Conservation (phyloP, 2,329 filamentous ascomycete genomes). For the Calonectria hongkongensis region DNA sequence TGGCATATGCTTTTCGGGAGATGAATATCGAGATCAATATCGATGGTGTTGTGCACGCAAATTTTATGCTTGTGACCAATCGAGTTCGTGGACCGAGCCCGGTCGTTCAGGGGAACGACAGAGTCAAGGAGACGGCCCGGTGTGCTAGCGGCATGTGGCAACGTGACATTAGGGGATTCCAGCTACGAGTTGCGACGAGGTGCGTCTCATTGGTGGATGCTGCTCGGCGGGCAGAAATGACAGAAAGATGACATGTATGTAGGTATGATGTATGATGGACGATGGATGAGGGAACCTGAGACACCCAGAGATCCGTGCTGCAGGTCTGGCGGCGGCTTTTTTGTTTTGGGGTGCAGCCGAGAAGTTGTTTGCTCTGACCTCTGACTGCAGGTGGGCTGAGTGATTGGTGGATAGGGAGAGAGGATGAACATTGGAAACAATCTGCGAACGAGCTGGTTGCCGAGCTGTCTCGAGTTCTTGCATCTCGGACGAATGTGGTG, state of each 20-base stretch:
- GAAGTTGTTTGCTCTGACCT: conserved; percentile 2
- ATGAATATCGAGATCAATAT: conserved; percentile 38
- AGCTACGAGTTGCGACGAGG: conserved; percentile 24
- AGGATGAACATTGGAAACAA: conserved; percentile 35
- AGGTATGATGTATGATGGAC: neutral
- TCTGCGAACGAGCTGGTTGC: conserved; percentile 26
- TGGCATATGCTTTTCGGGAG: conserved; percentile 24
- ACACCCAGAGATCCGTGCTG: conserved; percentile 33
- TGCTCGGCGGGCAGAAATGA: conserved; percentile 25
- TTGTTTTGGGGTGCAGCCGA: neutral
- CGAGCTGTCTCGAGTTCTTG: conserved; percentile 30
- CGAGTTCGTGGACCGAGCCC: conserved; percentile 19
- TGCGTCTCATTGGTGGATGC: conserved; percentile 42
- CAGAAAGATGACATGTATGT: conserved; percentile 31
- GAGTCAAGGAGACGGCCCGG: conserved; percentile 14
- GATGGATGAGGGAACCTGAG: conserved; percentile 36
- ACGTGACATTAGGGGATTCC: conserved; percentile 6
- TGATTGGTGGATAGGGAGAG: conserved; percentile 32
- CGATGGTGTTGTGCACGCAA: conserved; percentile 32
- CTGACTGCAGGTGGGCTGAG: neutral
- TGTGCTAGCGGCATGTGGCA: conserved; percentile 11
- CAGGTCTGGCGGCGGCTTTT: conserved; percentile 10
- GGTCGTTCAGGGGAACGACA: conserved; percentile 21
- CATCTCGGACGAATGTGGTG: conserved; percentile 25
- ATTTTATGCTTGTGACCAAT: conserved; percentile 36